Percentiles rank a stretch among this genome's conserved stretches.
phyloP scores from a whole-genome alignment of 148 eudicot genomes.

The Vaccinium macrocarpon region DNA sequence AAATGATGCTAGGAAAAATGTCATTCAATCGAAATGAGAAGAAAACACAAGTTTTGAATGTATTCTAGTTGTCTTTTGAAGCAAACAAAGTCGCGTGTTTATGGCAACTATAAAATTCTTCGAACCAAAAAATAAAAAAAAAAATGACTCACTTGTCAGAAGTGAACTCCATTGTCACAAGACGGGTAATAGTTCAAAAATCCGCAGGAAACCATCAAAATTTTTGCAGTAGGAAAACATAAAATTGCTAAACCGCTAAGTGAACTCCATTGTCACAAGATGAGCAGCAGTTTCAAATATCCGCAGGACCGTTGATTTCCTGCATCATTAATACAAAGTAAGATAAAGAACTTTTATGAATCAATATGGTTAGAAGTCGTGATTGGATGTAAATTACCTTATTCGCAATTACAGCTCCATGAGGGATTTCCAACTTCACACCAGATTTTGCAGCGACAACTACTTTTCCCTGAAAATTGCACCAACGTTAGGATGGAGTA shows the following conservation, averaged over 20 bases:
- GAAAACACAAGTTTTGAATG: background rate
- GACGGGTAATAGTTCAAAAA: background rate
- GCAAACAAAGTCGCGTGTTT: conserved; percentile 5
- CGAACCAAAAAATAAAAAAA: background rate
- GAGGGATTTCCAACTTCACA: conserved; percentile 81
- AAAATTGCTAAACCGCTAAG: conserved; percentile 7
- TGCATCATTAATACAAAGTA: conserved; percentile 21
- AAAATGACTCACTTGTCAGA: conserved; percentile 13
- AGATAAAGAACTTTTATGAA: background rate
- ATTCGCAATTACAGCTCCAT: conserved; percentile 67
- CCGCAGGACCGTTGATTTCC: conserved; percentile 67
- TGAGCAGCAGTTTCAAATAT: conserved; percentile 31
- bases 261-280: background rate
- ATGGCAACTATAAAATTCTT: background rate
- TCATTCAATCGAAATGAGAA: background rate
- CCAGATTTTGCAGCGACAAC: conserved; percentile 63
- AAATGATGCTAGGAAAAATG: background rate
- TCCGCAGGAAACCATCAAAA: background rate
- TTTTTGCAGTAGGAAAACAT: background rate
- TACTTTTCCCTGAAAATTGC: conserved; percentile 63
- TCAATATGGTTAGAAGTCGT: too few relatives aligned
- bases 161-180: background rate
- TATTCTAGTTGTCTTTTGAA: background rate
- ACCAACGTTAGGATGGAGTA: background rate
- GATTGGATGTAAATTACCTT: conserved; percentile 41